Conservation (phyloP, 75 land plant species). For the Ceratopteris richardii region DNA sequence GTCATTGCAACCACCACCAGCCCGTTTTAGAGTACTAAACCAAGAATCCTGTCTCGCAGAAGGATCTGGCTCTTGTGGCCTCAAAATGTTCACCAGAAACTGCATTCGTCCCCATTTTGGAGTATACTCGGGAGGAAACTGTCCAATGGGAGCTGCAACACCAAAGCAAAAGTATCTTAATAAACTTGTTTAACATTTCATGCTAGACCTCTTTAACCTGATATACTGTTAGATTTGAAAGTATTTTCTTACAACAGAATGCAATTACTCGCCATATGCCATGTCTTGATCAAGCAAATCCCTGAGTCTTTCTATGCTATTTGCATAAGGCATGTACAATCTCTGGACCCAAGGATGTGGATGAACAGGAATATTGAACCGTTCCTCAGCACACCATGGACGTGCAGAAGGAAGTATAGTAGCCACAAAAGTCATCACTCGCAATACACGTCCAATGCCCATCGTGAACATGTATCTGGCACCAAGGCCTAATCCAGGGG, state of each 20-base stretch:
- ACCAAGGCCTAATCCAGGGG: conserved; percentile 87
- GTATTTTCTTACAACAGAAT: neutral
- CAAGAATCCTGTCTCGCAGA: conserved; percentile 39
- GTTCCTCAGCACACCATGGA: conserved; percentile 85
- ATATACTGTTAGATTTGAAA: neutral
- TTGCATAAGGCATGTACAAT: conserved; percentile 72
- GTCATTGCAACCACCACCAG: conserved; percentile 96
- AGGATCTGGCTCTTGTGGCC: conserved; percentile 46
- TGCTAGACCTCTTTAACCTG: neutral
- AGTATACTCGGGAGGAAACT: conserved; percentile 43
- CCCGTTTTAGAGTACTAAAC: conserved; percentile 69
- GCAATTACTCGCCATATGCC: conserved; percentile 41
- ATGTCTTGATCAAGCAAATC: conserved; percentile 41
- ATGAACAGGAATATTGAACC: conserved; percentile 48
- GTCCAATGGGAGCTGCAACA: conserved; percentile 36
- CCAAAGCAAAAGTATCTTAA: conserved; percentile 7
- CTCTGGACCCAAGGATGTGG: conserved; percentile 94
- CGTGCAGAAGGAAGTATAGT: conserved; percentile 85
- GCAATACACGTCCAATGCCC: conserved; percentile 80
- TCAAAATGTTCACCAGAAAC: conserved; percentile 63
- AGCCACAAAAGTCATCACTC: conserved; percentile 71
- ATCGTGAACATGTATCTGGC: conserved; percentile 94
- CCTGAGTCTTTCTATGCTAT: conserved; percentile 44
- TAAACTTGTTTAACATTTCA: neutral
- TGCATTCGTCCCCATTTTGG: conserved; percentile 92